Evolutionary conservation across 441 rosid species (phyloP), one percentile per base, ranked within the genome.

Genomic region (Populus trichocarpa): DNA sequence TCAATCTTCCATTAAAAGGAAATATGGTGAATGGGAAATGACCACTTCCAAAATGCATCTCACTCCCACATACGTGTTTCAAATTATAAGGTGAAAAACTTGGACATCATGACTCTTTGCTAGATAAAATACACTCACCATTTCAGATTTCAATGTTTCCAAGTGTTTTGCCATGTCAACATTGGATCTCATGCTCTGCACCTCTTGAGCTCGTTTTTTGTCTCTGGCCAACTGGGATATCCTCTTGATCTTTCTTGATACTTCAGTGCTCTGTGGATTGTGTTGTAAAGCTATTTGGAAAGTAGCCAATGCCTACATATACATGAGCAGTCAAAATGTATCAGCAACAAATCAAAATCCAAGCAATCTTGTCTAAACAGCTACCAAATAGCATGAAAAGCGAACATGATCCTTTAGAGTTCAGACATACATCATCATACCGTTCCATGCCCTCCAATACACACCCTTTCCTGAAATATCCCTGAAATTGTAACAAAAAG

Each of bases 401-500:
- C 22, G 72, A 23, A 74, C 26, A 35, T 57, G 69, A 79, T 74
- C 72, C 57, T 46, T 46, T 5, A 46, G 18, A 74, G 71, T 67
- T 38, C 50, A 80, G 13, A 75, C 80, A 78, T 84, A 96, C 99
- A 81, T 96, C 96, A 59, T 92, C 95, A 76, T 92, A 94, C 82
- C 77, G 93, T 76, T 91, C 98, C 99, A 96, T 94, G 77, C 97
- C 94, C 86, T 96, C 99, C 77, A 96, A 87, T 76, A 94, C 88
- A 83, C 96, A 96, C 20, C 98, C 99, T 88, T 92, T 96, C 81
- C 98, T 90, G 87, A 92, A 96, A 87, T 94, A 89, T 6, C 98
- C 97, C 99, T 96, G 84, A 22, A 70, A 33, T 72, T 70, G 61
- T 70, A 84, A 81, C 69, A 83, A 79, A 76, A 81, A 53, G 79